phyloP scores from a whole-genome alignment of 2,329 filamentous ascomycete genomes.

The Curvularia sp. region DNA sequence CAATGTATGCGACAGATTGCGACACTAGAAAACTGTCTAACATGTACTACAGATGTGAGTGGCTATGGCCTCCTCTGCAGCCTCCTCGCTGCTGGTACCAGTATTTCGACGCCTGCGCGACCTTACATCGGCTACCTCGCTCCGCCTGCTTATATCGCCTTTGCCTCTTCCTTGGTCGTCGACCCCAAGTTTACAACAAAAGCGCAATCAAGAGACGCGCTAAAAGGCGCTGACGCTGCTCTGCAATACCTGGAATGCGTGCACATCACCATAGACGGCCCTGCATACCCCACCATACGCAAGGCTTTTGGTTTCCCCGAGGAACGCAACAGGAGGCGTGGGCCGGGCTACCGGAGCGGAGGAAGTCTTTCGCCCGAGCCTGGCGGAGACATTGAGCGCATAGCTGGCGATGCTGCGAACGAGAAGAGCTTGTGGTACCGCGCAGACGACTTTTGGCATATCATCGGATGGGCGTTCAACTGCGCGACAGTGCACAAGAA shows the following conservation, averaged over 20 bases:
- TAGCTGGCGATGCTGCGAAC: constrained; percentile 61
- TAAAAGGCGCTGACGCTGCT: constrained; percentile 70
- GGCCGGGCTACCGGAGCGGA: constrained; percentile 24
- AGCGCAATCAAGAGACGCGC: constrained; percentile 65
- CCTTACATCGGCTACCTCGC: constrained; percentile 66
- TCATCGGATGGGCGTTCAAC: constrained; percentile 91
- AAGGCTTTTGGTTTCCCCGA: constrained; percentile 72
- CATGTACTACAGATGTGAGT: constrained; percentile 35
- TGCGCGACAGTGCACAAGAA: constrained; percentile 76
- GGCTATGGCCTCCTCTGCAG: constrained; percentile 46
- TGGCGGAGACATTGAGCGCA: constrained; percentile 50
- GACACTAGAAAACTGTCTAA: neutral
- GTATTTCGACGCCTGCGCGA: constrained; percentile 44
- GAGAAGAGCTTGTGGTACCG: constrained; percentile 72
- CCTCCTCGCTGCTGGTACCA: constrained; percentile 43
- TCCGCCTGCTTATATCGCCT: constrained; percentile 73
- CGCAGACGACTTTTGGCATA: constrained; percentile 88
- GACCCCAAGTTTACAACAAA: constrained; percentile 82
- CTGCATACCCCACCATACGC: constrained; percentile 70
- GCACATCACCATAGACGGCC: constrained; percentile 68
- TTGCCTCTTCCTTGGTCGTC: constrained; percentile 81
- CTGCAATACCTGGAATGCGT: constrained; percentile 74
- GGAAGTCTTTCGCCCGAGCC: constrained; percentile 38
- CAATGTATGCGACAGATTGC: constrained; percentile 34
- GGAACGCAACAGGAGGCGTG: constrained; percentile 35